Base-by-base conservation (phyloP, 176 grass and related monocot species). In the Avena eriantha region DNA sequence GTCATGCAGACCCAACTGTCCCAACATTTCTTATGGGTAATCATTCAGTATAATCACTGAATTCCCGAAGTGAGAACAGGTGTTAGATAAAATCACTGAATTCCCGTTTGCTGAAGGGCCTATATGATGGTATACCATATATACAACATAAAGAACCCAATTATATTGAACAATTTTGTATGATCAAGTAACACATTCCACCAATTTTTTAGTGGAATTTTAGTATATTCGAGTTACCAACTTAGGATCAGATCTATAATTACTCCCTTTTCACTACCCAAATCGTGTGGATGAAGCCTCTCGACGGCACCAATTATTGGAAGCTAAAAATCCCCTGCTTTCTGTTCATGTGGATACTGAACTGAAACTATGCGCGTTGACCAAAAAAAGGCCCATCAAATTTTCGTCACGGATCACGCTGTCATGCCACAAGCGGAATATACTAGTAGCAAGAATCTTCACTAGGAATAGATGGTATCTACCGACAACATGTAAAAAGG, bases 271-370 rank as follows among this genome's bases (percentile, higher is more conserved):
- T 10, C 34, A 24, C 13, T 33, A 34, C 23, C 9, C 7, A 16
- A 36, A 39, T 55, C 66, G 31, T 55, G 36, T 69, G 33, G 80
- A 14, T 39, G 54, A 58, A 59, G 68, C 34, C 73, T 76, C 23
- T 53, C 3, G 26, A 53, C 23, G 15, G 23, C 24, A 76, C 73
- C 48, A 76, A 76, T 76, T 76, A 76, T 76, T 53, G 73, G 47
- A 75, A 16, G 45, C 47, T 60, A 23, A 11, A 67, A 61, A 21
- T 60, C 21, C 48, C 31, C n/a, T 46, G 41, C 19, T 66, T 55
- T 79, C 31, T 64, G 14, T 58, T 73, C 85, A 84, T 58, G 47
- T 24, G 61, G 35, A 66, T 67, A 60, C 76, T 79, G 24, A 83
- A 61, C 26, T 35, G 64, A 35, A 66, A 24, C 56, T 57, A 68